Conservation (phyloP, 495 filamentous ascomycete genomes). For the Lentithecium fluviatile region DNA sequence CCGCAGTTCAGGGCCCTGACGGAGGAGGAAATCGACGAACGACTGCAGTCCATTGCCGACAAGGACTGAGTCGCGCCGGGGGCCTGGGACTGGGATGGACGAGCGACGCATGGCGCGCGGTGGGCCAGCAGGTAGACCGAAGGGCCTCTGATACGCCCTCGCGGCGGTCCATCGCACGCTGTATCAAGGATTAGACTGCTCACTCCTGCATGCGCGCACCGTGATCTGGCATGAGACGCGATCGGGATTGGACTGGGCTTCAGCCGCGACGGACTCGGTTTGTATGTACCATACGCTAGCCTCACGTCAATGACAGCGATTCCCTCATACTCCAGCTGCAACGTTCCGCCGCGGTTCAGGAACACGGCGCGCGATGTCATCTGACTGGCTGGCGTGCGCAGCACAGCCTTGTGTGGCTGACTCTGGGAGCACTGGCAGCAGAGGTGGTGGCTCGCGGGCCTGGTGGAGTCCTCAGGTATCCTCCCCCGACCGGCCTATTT, state of each 20-base stretch:
- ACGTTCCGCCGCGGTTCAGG: not conserved
- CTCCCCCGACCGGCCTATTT: conserved; percentile 1
- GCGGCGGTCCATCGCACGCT: conserved; percentile 6
- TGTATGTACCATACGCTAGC: conserved; percentile 36
- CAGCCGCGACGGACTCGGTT: conserved; percentile 26
- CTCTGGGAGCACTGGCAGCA: conserved; percentile 10
- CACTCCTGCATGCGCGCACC: conserved; percentile 32
- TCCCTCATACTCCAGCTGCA: conserved; percentile 26
- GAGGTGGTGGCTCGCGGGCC: conserved; percentile 9
- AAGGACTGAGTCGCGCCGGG: conserved; percentile 71
- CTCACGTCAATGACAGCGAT: conserved; percentile 33
- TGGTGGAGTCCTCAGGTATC: conserved; percentile 20
- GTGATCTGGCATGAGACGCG: conserved; percentile 19
- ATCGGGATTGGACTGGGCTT: conserved; percentile 10
- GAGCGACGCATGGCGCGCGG: not conserved
- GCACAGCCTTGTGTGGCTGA: conserved; percentile 37
- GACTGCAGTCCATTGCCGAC: conserved; percentile 94
- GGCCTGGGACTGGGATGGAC: conserved; percentile 13
- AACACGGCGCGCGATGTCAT: conserved; percentile 13
- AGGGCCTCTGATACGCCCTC: conserved; percentile 10
- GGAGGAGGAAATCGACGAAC: conserved; percentile 96
- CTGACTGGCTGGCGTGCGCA: conserved; percentile 14
- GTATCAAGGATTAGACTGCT: conserved; percentile 10
- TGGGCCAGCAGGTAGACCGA: not conserved
- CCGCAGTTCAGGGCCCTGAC: conserved; percentile 82